Conservation (phyloP, 768 basidiomycete species). For the Cystofilobasidium macerans region DNA sequence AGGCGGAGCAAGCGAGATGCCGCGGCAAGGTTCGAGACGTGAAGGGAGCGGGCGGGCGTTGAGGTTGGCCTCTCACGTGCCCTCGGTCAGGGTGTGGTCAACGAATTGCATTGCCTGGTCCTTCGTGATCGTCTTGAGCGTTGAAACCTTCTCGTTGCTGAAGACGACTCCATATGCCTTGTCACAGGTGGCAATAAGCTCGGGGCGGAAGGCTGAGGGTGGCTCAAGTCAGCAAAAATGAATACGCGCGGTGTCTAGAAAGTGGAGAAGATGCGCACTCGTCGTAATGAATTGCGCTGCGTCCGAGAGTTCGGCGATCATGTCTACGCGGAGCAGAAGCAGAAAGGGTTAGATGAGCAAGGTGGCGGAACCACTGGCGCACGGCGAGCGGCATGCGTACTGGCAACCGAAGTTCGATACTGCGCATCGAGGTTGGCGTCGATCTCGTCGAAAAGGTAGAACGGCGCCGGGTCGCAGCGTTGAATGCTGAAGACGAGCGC, state of each 20-base stretch:
- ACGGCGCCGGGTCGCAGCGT: conserved; percentile 97
- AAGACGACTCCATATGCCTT: conserved; percentile 96
- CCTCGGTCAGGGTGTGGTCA: conserved; percentile 41
- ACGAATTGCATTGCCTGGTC: conserved; percentile 93
- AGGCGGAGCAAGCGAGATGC: no score
- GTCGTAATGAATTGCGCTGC: not conserved
- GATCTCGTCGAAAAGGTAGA: conserved; percentile 99
- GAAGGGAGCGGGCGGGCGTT: no score
- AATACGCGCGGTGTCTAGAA: no score
- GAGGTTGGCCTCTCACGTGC: no score
- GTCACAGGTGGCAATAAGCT: conserved; percentile 90
- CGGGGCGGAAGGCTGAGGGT: conserved; percentile 60
- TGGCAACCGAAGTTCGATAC: conserved; percentile 89
- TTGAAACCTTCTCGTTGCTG: conserved; percentile 88
- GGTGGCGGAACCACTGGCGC: not conserved
- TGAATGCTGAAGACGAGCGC: conserved; percentile 95
- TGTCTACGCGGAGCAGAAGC: not conserved
- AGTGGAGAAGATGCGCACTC: no score
- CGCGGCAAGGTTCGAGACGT: no score
- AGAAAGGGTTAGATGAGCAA: not conserved
- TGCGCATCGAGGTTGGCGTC: conserved; percentile 97
- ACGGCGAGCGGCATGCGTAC: conserved; percentile 44
- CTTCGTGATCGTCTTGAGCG: conserved; percentile 70
- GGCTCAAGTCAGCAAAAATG: no score
- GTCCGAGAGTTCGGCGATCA: not conserved